Evolutionary conservation across 305 asterid genomes (phyloP), one percentile per base, ranked within the genome.

Genomic region (Fraxinus baroniana): DNA sequence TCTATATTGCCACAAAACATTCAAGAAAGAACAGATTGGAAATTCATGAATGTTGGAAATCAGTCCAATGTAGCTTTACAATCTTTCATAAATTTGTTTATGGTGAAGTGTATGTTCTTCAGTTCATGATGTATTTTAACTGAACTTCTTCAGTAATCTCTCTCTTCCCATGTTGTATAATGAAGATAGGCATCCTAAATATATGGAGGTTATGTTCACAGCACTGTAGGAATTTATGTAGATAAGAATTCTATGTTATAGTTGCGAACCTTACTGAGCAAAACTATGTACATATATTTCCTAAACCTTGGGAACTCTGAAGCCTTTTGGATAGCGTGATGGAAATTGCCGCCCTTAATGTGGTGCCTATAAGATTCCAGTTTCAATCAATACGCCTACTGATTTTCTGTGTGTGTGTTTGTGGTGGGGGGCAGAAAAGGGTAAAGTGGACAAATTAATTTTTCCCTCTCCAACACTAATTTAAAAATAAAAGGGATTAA

Each of bases 1-100:
- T 80, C 62, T 33, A 17, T 17, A 26, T 39, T 79, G 46, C 46
- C 60, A 35, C 71, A 79, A 57, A 75, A 24, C 76, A 28, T 8
- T 74, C 70, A 28, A 57, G 70, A 64, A 49, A 26, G 46, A 82
- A 77, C 70, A 20, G 35, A 5, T 57, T 49, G 75, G 37, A 39
- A 62, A 55, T 26, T 77, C 8, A 64, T 24, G 46, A 49, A 84
- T 85, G 36, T 28, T 73, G 64, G 30, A 75, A 75, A 33, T 24
- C 64, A 79, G 52, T 41, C 44, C 78, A 68, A 70, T 57, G 26
- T 57, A 57, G 8, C 66, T 57, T 18, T 18, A 5, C 66, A 57
- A 57, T 57, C 66, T 57, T 57, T 55, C 18, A 55, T 55, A 18
- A 18, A 1, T 17, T 57, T 18, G 8, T 57, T 57, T 57, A 57